Evolutionary conservation across 768 basidiomycete genomes (phyloP).

Genomic region (Kwoniella mangroviensis): DNA sequence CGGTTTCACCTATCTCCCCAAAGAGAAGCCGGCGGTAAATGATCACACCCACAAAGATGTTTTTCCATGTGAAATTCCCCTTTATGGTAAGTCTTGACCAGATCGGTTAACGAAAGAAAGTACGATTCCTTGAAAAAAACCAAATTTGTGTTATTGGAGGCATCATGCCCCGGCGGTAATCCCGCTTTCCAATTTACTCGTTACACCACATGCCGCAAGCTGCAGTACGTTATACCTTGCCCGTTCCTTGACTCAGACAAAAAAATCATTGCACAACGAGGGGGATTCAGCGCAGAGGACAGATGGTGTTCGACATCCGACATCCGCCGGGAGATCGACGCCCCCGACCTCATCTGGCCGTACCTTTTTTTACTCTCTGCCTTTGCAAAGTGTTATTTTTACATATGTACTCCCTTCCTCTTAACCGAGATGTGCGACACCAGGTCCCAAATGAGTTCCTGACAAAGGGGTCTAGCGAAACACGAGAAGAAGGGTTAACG

Average conservation of each 20-base stretch:
- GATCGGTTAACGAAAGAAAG: not conserved
- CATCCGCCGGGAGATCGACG: conserved; percentile 25
- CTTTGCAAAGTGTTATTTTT: not conserved
- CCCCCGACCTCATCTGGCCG: conserved; percentile 14
- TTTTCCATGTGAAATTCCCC: not conserved
- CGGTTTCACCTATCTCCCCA: not conserved
- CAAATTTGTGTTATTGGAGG: not conserved
- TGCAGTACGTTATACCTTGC: conserved; percentile 2
- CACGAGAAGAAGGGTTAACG: not conserved
- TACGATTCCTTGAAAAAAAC: not conserved
- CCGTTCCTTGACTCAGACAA: not conserved
- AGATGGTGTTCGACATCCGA: not conserved
- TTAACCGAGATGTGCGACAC: not conserved
- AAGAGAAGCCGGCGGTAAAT: conserved; percentile 12
- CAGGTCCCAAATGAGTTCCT: conserved; percentile 6
- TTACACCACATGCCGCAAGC: not conserved
- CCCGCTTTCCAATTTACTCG: conserved; percentile 3
- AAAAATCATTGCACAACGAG: not conserved
- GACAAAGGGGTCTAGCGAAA: not conserved
- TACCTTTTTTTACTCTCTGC: not conserved
- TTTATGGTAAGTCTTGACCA: not conserved
- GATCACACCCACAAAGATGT: not conserved
- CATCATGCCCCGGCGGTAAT: conserved; percentile 4
- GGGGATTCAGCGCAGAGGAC: too few relatives aligned
- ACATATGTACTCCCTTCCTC: not conserved